Evolutionary conservation across 2,329 filamentous ascomycete genomes (phyloP).

Genomic region (Dothidotthia symphoricarpi): DNA sequence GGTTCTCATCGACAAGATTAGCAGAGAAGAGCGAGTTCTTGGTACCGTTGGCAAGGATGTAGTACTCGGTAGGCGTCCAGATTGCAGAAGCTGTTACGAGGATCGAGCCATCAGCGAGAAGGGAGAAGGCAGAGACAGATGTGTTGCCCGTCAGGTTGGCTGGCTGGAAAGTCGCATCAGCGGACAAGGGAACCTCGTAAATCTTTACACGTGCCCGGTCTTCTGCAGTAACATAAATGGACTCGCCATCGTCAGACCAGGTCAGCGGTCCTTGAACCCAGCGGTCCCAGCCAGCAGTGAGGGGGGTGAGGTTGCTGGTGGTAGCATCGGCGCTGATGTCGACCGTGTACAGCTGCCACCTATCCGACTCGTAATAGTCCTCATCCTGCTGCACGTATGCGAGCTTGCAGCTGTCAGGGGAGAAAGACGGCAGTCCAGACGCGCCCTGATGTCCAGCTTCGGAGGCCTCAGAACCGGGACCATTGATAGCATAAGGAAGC

Average conservation of each 20-base stretch:
- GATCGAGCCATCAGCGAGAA: constrained; percentile 58
- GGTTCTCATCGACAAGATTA: constrained; percentile 60
- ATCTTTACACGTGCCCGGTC: constrained; percentile 46
- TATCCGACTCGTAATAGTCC: constrained; percentile 74
- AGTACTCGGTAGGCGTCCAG: constrained; percentile 37
- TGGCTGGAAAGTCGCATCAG: constrained; percentile 49
- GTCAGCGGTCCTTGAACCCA: constrained; percentile 28
- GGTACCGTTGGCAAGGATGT: constrained; percentile 27
- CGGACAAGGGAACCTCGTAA: constrained; percentile 61
- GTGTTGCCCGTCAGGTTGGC: constrained; percentile 47
- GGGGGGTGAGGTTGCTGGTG: constrained; percentile 32
- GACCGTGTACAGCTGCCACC: constrained; percentile 51
- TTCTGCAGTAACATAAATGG: constrained; percentile 35
- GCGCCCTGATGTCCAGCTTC: constrained; percentile 60
- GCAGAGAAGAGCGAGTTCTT: constrained; percentile 56
- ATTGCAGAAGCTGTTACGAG: constrained; percentile 32
- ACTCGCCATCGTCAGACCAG: constrained; percentile 35
- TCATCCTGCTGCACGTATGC: constrained; percentile 75
- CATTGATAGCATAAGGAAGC: constrained; percentile 33
- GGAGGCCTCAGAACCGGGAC: constrained; percentile 26
- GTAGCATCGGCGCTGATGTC: constrained; percentile 26
- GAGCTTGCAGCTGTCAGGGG: constrained; percentile 66
- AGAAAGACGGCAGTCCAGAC: constrained; percentile 68
- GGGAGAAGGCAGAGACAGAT: constrained; percentile 48
- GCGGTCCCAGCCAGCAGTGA: constrained; percentile 33